Evolutionary conservation across 2,329 filamentous ascomycete genomes (phyloP), one percentile per base, ranked within the genome.

Genomic region (Hirsutella rhossiliensis): DNA sequence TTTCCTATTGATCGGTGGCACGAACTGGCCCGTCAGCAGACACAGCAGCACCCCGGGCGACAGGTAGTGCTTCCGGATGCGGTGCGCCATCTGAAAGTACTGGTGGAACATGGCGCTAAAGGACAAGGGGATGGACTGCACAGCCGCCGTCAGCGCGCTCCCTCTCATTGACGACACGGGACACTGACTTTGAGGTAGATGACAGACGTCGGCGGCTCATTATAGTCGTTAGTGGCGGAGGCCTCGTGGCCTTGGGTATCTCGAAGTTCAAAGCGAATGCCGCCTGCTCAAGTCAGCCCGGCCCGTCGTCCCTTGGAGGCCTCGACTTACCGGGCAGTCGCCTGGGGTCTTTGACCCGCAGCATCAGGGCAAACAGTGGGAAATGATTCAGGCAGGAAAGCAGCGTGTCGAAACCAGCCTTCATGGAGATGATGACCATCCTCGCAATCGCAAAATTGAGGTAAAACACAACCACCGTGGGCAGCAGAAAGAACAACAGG

Each of bases 331-430:
- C 90, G 48, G 92, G 92, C 53, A 98, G 71, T 60, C 92, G 80
- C 61, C 81, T 75, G 9, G 89, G 87, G 63, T 98, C 94, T 63
- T 98, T 98, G 54, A 96, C 73, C 54, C 90, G 78, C 47, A 98
- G 71, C 94, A 98, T 98, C 45, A 97, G 69, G 27, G 92, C 92
- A 65, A 98, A 98, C 15, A 98, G 75, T 7, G 92, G 94, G 55
- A 98, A 98, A 63, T 98, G 94, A 59, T 98, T 98, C 45, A 98
- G 66, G 64, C 86, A 96, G 38, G 92, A 94, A 52, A 98, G 74
- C 54, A 88, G 75, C 2, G 90, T 96, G 64, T 98, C 92, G 45
- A 98, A 80, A 15, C 78, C 75, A 12, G 90, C 94, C 63, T 97
- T 98, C 48, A 97, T 68, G 12, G 82, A 82, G 50, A 98, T 98